These are phyloP conservation scores for Neonectria ditissima DNA, from an alignment of 2,329 filamentous ascomycete species.

Conservation along the genomic window DNA sequence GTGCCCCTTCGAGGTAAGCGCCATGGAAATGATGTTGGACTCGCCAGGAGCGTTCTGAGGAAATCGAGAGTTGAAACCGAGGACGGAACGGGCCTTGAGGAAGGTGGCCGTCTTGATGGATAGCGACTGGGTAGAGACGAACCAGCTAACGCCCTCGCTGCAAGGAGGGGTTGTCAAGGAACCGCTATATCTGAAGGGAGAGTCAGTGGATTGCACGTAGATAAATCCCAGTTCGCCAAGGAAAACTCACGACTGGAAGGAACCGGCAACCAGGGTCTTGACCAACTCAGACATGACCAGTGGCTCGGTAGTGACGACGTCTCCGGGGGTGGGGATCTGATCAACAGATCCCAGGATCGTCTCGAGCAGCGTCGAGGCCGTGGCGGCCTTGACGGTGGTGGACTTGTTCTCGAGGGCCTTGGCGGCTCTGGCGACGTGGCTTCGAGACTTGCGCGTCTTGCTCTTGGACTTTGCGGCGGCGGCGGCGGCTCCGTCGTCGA, in stretches of 20 bases:
- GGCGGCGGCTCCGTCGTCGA: conserved; percentile 29
- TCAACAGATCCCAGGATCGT: conserved; percentile 54
- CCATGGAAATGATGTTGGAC: conserved; percentile 44
- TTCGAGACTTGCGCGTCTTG: background rate
- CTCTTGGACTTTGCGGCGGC: background rate
- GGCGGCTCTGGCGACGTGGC: background rate
- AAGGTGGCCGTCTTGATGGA: conserved; percentile 61
- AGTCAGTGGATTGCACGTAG: conserved; percentile 22
- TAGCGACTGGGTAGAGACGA: conserved; percentile 62
- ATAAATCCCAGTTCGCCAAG: background rate
- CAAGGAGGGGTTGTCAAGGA: conserved; percentile 74
- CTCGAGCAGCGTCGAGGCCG: conserved; percentile 46
- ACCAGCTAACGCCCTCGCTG: conserved; percentile 66
- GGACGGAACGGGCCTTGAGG: conserved; percentile 62
- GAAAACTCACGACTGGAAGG: conserved; percentile 44
- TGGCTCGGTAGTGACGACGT: conserved; percentile 48
- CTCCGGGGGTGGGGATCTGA: conserved; percentile 54
- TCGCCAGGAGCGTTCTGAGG: conserved; percentile 62
- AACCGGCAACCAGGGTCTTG: conserved; percentile 42
- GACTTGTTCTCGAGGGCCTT: conserved; percentile 10
- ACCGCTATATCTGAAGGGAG: conserved; percentile 59
- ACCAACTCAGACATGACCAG: conserved; percentile 59
- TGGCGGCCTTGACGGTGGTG: conserved; percentile 13
- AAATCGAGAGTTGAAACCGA: conserved; percentile 68
- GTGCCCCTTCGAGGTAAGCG: background rate